These are phyloP conservation scores for Paraglomus brasilianum DNA, from an alignment of 192 early-diverging fungal species.

Conservation along the genomic window DNA sequence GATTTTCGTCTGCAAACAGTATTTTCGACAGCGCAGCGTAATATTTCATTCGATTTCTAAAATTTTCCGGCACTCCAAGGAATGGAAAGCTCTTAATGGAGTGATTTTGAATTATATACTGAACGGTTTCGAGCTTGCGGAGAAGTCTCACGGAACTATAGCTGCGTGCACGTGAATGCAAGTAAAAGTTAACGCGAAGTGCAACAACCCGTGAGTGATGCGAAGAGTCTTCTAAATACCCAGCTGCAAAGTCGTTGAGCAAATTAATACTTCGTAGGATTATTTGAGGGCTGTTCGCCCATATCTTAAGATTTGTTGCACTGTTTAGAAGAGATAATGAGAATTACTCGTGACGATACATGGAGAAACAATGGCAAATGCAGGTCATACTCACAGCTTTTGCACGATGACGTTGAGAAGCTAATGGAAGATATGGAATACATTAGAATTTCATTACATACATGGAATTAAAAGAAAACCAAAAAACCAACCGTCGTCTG, in stretches of 20 bases:
- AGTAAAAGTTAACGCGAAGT: background rate
- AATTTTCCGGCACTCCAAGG: conserved; percentile 55
- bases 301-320: conserved; percentile 63
- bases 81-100: conserved; percentile 71
- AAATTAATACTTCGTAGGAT: conserved; percentile 67
- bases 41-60: conserved; percentile 59
- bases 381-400: conserved; percentile 1
- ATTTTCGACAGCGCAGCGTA: conserved; percentile 77
- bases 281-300: conserved; percentile 52
- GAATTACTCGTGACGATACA: background rate
- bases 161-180: conserved; percentile 33
- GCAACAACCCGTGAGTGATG: background rate
- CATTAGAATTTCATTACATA: background rate
- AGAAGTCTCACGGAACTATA: conserved; percentile 77
- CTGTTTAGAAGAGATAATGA: conserved; percentile 43
- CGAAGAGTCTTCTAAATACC: conserved; percentile 40
- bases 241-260: conserved; percentile 74
- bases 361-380: background rate
- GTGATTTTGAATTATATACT: conserved; percentile 71
- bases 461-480: background rate
- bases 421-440: too few relatives aligned
- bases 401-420: background rate
- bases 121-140: conserved; percentile 70
- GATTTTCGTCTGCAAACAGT: conserved; percentile 68
- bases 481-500: conserved; percentile 39